Evolutionary conservation across 768 basidiomycete species (phyloP), one percentile per base, ranked within the genome.

Genomic region (Porphyrellus cyaneotinctus): DNA sequence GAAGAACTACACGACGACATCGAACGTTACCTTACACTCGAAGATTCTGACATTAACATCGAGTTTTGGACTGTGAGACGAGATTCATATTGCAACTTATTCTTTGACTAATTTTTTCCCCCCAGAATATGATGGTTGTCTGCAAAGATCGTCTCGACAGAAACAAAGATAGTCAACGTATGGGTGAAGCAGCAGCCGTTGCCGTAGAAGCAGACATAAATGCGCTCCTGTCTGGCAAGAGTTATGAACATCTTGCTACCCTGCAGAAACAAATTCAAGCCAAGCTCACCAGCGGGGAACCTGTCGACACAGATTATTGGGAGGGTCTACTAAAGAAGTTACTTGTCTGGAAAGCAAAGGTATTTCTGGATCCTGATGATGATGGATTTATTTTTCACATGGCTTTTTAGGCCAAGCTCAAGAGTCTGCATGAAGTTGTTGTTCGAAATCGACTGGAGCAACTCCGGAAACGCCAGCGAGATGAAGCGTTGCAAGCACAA

Each of bases 251-350:
- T 58, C 80, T 99, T 37, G 78, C 80, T 23, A 78, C 78, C 28
- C 76, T 99, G 43, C 97, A 99, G 70, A 79, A 81, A 51, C 85
- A 86, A 64, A 86, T 98, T 12, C 92, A 94, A 64, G 79, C 78
- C 46, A 98, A 98, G 70, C 80, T 98, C 4, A 75, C 82, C 0
- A 91, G 92, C 57, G 91, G 94, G 31, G 95, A 97, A 70, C 94
- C 94, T 2, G 81, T 99, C 32, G 97, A 99, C 70, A 89, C 85
- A 12, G 97, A 99, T 69, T 99, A 98, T 66, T 99, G 97, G 97
- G 97, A 98, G 71, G 79, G 83, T 43, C 72, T 99, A 9, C 70
- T 98, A 51, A 90, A 93, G 70, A 97, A 90, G 68, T 70, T 99
- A 31, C 75, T 97, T 22, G 95, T 98, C 4, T 97, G 91, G 87